A percentile compares a stretch with the other conserved stretches of the same genome.
phyloP scores from a whole-genome alignment of 2,329 filamentous ascomycete species.

The Botrytis fabae region DNA sequence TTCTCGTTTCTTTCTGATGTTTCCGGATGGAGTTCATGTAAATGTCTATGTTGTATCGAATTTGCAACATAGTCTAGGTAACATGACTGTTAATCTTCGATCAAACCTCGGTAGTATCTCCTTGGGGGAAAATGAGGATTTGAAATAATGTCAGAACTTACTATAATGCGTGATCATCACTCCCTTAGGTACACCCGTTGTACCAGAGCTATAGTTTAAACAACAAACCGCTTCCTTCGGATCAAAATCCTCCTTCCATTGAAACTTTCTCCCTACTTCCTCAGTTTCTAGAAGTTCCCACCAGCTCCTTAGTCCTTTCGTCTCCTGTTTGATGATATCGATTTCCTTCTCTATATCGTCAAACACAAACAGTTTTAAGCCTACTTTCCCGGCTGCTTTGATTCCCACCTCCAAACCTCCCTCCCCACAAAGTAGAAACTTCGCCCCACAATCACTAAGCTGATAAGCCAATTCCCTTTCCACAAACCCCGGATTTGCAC shows the following conservation, averaged over 20 bases:
- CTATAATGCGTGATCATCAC: slow-evolving; percentile 68
- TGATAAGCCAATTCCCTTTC: slow-evolving; percentile 74
- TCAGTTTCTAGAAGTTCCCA: slow-evolving; percentile 56
- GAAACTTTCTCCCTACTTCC: slow-evolving; percentile 56
- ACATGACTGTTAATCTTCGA: background rate
- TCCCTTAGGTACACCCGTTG: slow-evolving; percentile 81
- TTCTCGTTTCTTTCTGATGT: slow-evolving; percentile 67
- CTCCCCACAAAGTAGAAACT: slow-evolving; percentile 65
- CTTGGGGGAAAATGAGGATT: too few relatives aligned
- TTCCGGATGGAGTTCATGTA: slow-evolving; percentile 56
- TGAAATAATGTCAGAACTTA: background rate
- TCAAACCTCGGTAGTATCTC: background rate
- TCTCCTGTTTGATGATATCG: slow-evolving; percentile 40
- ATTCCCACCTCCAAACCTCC: slow-evolving; percentile 61
- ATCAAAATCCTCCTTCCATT: slow-evolving; percentile 54
- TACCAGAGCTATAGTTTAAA: slow-evolving; percentile 73
- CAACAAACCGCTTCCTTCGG: slow-evolving; percentile 50
- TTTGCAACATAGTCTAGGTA: slow-evolving; percentile 31
- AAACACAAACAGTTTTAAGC: slow-evolving; percentile 66
- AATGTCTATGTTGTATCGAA: slow-evolving; percentile 48
- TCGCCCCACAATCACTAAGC: slow-evolving; percentile 68
- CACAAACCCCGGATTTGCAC: slow-evolving; percentile 60
- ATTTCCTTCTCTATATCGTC: slow-evolving; percentile 52
- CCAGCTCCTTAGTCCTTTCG: slow-evolving; percentile 59
- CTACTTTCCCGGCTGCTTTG: slow-evolving; percentile 61